These are phyloP conservation scores for Entomophthora muscae DNA, from an alignment of 371 early-diverging fungal species.

Conservation along the genomic window DNA sequence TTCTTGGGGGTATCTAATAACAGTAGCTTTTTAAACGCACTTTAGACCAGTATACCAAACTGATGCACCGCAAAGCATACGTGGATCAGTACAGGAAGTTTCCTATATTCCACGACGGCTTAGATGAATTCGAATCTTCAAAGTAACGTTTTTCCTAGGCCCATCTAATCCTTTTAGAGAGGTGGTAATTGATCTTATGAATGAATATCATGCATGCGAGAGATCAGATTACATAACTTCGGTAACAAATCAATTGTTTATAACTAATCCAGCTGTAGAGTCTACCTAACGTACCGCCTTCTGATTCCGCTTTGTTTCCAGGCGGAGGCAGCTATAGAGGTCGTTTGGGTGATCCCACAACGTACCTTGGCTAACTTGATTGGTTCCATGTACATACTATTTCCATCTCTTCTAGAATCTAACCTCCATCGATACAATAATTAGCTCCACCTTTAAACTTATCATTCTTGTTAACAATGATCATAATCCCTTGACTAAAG, in stretches of 20 bases:
- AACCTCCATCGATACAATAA: too few relatives aligned
- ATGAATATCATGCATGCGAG: slow-evolving; percentile 90
- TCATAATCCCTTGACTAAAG: too few relatives aligned
- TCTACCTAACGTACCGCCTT: neutral
- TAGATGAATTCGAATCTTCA: slow-evolving; percentile 87
- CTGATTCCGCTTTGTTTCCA: neutral
- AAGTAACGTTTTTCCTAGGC: slow-evolving; percentile 14
- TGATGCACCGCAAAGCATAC: slow-evolving; percentile 97
- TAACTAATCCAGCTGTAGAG: neutral
- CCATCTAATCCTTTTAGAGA: slow-evolving; percentile 20
- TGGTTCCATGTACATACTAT: neutral
- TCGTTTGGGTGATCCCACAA: neutral
- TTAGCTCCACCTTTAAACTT: too few relatives aligned
- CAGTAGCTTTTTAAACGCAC: slow-evolving; percentile 79
- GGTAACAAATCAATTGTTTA: neutral
- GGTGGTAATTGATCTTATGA: slow-evolving; percentile 77
- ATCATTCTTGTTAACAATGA: too few relatives aligned
- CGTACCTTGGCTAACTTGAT: neutral
- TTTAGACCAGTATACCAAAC: slow-evolving; percentile 88
- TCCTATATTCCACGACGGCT: slow-evolving; percentile 56
- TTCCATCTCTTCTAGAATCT: too few relatives aligned
- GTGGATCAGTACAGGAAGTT: slow-evolving; percentile 88
- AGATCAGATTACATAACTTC: slow-evolving; percentile 52
- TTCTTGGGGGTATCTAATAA: neutral
- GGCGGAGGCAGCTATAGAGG: neutral